Evolutionary conservation across 2,329 filamentous ascomycete genomes (phyloP).

Genomic region (Phoma sp.): DNA sequence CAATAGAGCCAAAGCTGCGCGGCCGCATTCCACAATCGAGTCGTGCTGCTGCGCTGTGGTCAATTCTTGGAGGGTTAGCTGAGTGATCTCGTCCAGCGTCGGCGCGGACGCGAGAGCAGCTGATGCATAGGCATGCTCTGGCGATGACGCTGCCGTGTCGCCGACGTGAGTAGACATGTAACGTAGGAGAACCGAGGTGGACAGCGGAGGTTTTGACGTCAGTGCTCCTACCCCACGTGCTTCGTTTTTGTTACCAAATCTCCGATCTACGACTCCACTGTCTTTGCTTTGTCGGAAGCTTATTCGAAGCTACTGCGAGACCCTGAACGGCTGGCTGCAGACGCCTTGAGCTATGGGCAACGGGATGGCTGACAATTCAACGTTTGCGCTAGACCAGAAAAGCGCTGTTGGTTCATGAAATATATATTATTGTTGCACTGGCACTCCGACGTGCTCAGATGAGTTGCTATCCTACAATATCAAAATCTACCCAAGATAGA

Average conservation of each 20-base stretch:
- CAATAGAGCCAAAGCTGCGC: slow-evolving; percentile 48
- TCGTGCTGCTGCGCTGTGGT: slow-evolving; percentile 27
- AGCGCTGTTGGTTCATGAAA: background rate
- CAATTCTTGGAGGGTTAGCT: slow-evolving; percentile 34
- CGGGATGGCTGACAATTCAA: background rate
- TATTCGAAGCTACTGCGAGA: slow-evolving; percentile 13
- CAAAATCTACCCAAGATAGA: background rate
- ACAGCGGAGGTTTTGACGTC: slow-evolving; percentile 6
- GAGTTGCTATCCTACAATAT: slow-evolving; percentile 7
- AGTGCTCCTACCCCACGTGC: slow-evolving; percentile 16
- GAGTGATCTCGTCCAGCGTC: slow-evolving; percentile 29
- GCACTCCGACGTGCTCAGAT: background rate
- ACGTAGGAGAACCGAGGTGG: background rate
- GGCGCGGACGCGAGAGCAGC: slow-evolving; percentile 24
- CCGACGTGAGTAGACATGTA: slow-evolving; percentile 1
- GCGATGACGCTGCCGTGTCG: background rate
- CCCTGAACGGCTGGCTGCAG: slow-evolving; percentile 10
- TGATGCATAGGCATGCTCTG: background rate
- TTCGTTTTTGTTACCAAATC: slow-evolving; percentile 11
- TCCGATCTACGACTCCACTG: slow-evolving; percentile 12
- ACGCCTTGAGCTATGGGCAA: background rate
- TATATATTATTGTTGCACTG: background rate
- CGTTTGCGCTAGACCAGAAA: too few relatives aligned
- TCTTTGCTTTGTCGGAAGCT: slow-evolving; percentile 15
- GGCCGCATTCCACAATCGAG: slow-evolving; percentile 50